A percentile compares a stretch with the other conserved stretches of the same genome.
phyloP scores from a whole-genome alignment of 192 early-diverging fungal genomes.

The Backusella tarrabulga region DNA sequence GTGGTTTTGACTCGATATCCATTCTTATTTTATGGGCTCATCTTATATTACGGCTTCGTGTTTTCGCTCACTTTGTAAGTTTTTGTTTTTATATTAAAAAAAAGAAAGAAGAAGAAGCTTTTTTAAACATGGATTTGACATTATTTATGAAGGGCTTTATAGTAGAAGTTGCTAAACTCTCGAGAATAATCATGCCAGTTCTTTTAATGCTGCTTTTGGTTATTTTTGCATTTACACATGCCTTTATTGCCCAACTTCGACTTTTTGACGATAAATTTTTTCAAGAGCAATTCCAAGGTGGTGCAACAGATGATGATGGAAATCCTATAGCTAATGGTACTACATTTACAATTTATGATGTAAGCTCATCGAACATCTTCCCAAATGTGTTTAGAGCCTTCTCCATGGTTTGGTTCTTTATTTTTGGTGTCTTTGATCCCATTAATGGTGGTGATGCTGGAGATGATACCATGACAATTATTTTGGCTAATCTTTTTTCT shows the following conservation, averaged over 20 bases:
- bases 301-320: background rate
- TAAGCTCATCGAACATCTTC: background rate
- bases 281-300: background rate
- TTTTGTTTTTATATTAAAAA: background rate
- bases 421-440: conserved; percentile 2
- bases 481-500: background rate
- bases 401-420: background rate
- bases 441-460: background rate
- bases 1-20: background rate
- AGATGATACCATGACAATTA: background rate
- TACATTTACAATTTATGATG: background rate
- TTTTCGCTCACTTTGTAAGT: conserved; percentile 7
- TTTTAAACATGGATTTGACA: background rate
- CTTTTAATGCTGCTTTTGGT: background rate
- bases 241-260: background rate
- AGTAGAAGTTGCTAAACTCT: background rate
- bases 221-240: conserved; percentile 7
- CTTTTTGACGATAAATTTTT: background rate
- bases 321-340: background rate
- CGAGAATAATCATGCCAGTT: background rate
- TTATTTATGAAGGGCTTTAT: background rate
- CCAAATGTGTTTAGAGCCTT: background rate
- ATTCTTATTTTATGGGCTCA: conserved; percentile 10
- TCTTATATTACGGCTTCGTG: background rate
- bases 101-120: background rate